A percentile compares a stretch with the other conserved stretches of the same genome.
phyloP scores from a whole-genome alignment of 2,329 filamentous ascomycete species.

The Periconia macrospinosa region DNA sequence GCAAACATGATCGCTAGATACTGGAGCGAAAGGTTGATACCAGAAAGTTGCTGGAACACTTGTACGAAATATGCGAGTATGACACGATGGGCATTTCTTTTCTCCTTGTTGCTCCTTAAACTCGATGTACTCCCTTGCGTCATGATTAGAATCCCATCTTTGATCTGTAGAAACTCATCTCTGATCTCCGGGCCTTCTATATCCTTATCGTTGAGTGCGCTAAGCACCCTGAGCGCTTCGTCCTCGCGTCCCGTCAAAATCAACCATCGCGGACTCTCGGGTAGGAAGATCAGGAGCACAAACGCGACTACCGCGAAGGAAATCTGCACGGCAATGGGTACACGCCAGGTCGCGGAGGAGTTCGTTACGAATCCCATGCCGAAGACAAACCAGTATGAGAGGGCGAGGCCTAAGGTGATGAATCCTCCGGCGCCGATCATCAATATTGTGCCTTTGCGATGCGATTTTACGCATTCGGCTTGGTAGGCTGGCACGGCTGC shows the following conservation, averaged over 20 bases:
- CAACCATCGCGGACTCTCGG: slow-evolving; percentile 63
- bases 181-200: slow-evolving; percentile 27
- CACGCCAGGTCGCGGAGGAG: slow-evolving; percentile 50
- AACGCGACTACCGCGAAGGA: slow-evolving; percentile 58
- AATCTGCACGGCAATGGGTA: slow-evolving; percentile 62
- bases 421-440: slow-evolving; percentile 55
- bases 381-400: slow-evolving; percentile 59
- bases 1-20: slow-evolving; percentile 55
- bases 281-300: slow-evolving; percentile 54
- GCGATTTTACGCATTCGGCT: slow-evolving; percentile 50
- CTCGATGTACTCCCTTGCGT: slow-evolving; percentile 25
- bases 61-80: slow-evolving; percentile 47
- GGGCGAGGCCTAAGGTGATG: slow-evolving; percentile 51
- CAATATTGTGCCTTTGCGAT: slow-evolving; percentile 50
- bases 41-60: slow-evolving; percentile 47
- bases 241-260: slow-evolving; percentile 59
- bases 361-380: slow-evolving; percentile 51
- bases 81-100: slow-evolving; percentile 46
- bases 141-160: slow-evolving; percentile 36
- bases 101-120: slow-evolving; percentile 37
- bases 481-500: slow-evolving; percentile 58
- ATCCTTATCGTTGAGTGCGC: slow-evolving; percentile 33
- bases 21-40: slow-evolving; percentile 35
- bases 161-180: slow-evolving; percentile 47
- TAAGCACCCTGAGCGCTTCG: slow-evolving; percentile 35